Evolutionary conservation across 2,329 filamentous ascomycete genomes (phyloP), one percentile per base, ranked within the genome.

Genomic region (Ascochyta viciae-villosae): DNA sequence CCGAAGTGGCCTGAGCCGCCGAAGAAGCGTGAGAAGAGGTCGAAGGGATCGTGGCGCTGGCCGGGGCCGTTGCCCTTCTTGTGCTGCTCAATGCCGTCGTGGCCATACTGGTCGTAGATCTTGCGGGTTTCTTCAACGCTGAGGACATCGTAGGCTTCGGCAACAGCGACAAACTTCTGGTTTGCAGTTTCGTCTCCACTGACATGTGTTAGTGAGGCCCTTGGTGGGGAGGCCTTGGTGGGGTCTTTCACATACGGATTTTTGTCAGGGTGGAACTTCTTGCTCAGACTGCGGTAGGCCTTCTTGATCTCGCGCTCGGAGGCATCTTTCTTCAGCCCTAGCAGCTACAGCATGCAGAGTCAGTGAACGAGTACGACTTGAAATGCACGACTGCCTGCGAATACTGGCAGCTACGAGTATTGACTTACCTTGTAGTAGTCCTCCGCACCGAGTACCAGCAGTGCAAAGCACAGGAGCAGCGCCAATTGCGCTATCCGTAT

Each of bases 201-300:
- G 65, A 38, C 24, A 13, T 15, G 16, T 39, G 41, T 70, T 50
- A 69, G 59, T 23, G 40, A 37, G 15, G 42, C 9, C 27, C 33
- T 4, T n/a, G 40, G 41, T 8, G 27, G 33, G 27, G 34, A 29
- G 6, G n/a, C 13, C 3, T 34, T 8, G 15, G 26, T 15, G 27
- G 22, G 15, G 9, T n/a, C 2, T 4, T 54, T 80, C 40, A 50
- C 89, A 69, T 85, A 95, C 89, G 94, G 92, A 70, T 98, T 98
- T 85, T 99, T 99, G 78, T 99, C 95, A 3, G 95, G 95, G 73
- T 99, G 95, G 76, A 85, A 97, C 76, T 96, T 96, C 78, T 98
- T 98, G 81, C 91, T 96, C 10, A 99, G 83, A 57, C 87, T 88
- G 57, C 93, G 87, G 78, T 99, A 99, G 22, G 95, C 93, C 41